Evolutionary conservation across 768 basidiomycete genomes (phyloP).

Genomic region (Suillus sp.): DNA sequence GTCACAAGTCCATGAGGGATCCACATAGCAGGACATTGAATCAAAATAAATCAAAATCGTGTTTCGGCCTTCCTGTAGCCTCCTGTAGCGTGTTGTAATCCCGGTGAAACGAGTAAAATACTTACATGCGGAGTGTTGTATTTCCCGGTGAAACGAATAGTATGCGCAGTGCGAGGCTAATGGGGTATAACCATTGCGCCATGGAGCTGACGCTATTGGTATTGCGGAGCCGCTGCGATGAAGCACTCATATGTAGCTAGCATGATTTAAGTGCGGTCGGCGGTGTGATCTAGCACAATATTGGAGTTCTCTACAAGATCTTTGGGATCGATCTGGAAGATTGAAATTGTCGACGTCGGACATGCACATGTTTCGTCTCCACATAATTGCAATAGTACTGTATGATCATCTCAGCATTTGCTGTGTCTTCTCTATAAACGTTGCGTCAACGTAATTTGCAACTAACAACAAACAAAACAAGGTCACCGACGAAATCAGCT

Average conservation of each 20-base stretch:
- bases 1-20: not conserved
- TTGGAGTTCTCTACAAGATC: not conserved
- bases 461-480: not conserved
- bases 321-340: not conserved
- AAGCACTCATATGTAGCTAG: no score
- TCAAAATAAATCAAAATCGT: not conserved
- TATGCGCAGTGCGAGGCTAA: no score
- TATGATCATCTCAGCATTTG: not conserved
- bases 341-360: not conserved
- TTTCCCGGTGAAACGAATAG: no score
- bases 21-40: no score
- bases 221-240: no score
- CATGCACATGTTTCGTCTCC: not conserved
- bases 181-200: no score
- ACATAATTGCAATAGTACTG: not conserved
- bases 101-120: not conserved
- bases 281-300: not conserved
- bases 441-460: not conserved
- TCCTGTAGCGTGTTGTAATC: no score
- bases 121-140: no score
- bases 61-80: not conserved
- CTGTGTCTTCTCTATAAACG: not conserved
- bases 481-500: not conserved
- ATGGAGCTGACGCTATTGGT: no score
- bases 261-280: not conserved